Evolutionary conservation across 371 early-diverging fungal species (phyloP).

Genomic region (Mortierella sp.): DNA sequence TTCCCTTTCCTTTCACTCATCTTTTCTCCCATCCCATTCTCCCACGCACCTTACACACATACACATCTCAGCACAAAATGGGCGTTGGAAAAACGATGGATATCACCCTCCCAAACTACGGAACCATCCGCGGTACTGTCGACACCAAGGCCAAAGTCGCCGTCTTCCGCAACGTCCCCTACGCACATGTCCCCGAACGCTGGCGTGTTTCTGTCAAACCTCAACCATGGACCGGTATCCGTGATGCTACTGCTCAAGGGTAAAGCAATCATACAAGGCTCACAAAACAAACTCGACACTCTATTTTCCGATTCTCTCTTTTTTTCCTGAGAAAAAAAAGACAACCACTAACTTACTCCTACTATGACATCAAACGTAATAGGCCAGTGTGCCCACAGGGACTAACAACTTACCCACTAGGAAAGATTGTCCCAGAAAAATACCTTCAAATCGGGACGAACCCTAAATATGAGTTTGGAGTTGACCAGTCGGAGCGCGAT

Average conservation of each 20-base stretch:
- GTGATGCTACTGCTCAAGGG: conserved; percentile 46
- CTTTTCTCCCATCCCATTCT: not conserved
- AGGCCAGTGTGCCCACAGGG: conserved; percentile 4
- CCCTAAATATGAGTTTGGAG: conserved; percentile 2
- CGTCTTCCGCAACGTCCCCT: conserved; percentile 41
- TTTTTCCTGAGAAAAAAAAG: not conserved
- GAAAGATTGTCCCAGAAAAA: not conserved
- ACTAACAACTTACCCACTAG: not conserved
- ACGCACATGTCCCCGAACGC: conserved; percentile 23
- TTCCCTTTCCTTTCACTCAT: not conserved
- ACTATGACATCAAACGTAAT: not conserved
- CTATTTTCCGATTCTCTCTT: not conserved
- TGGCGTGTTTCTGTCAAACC: conserved; percentile 44
- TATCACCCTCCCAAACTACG: conserved; percentile 5
- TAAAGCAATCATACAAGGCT: conserved; percentile 2
- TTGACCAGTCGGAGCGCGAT: conserved; percentile 19
- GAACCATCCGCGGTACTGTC: not conserved
- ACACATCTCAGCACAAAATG: not conserved
- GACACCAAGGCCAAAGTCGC: conserved; percentile 11
- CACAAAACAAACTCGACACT: not conserved
- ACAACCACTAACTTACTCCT: no score
- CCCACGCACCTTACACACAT: not conserved
- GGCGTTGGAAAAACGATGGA: not conserved
- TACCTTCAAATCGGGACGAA: conserved; percentile 1
- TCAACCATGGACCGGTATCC: conserved; percentile 42